Percentiles rank a stretch among this genome's conserved stretches.
Conservation (phyloP, 2,329 filamentous ascomycete species). For the Calonectria pseudoreteaudii region DNA sequence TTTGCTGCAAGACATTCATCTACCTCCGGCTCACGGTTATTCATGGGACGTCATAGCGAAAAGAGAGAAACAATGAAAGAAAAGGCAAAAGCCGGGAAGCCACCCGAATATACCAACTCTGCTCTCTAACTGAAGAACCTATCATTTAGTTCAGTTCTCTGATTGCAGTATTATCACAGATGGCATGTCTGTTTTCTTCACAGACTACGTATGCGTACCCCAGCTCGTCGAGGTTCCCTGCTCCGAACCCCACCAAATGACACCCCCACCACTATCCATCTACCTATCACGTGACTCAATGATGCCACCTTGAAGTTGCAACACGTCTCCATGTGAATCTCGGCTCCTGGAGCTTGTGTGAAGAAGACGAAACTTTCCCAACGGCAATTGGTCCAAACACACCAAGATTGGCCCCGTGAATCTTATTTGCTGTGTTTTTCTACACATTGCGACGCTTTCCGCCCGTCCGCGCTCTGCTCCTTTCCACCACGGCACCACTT, state of each 20-base stretch:
- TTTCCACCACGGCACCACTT: background rate
- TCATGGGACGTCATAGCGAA: background rate
- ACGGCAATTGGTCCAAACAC: constrained; percentile 1
- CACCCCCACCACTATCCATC: background rate
- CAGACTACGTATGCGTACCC: background rate
- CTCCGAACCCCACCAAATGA: background rate
- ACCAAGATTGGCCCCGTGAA: background rate
- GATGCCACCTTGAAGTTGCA: constrained; percentile 26
- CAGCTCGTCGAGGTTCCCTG: background rate
- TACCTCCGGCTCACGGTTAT: background rate
- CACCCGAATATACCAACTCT: background rate
- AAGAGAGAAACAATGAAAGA: background rate
- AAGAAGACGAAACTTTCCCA: background rate
- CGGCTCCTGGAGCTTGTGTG: background rate
- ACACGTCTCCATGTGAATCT: constrained; percentile 4
- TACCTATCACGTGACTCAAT: constrained; percentile 13
- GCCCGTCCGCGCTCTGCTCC: background rate
- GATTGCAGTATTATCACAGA: background rate
- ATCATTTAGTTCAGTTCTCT: background rate
- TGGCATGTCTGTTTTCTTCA: background rate
- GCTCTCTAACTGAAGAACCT: background rate
- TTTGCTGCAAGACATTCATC: background rate
- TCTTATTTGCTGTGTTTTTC: background rate
- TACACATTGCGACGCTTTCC: background rate
- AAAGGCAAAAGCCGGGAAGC: background rate